Percentiles rank a stretch among this genome's conserved stretches.
Evolutionary conservation across 352 stramenopile species (phyloP).

Genomic region (Ochromonadaceae sp.): DNA sequence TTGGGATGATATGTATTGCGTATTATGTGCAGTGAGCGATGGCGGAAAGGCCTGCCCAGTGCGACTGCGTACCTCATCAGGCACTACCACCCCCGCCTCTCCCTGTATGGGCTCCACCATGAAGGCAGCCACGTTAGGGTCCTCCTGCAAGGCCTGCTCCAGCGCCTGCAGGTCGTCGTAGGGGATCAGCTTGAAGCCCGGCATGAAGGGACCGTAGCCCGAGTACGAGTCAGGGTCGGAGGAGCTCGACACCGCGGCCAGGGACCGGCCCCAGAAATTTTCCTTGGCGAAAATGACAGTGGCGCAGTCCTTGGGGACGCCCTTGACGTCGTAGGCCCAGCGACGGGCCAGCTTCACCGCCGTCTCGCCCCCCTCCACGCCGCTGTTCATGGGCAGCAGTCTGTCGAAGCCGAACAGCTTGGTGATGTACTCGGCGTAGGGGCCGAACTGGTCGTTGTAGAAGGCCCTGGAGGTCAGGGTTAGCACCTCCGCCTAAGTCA

Average conservation of each 20-base stretch:
- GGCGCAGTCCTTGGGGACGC: conserved; percentile 69
- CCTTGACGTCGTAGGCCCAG: conserved; percentile 96
- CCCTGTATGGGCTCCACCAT: conserved; percentile 99
- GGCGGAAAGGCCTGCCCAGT: too few species aligned
- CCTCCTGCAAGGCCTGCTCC: conserved; percentile 50
- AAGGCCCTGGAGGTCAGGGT: conserved; percentile 94
- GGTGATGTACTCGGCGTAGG: conserved; percentile 93
- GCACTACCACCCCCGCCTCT: conserved; percentile 93
- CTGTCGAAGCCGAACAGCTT: conserved; percentile 91
- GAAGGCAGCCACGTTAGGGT: conserved; percentile 85
- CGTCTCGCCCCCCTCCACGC: conserved; percentile 95
- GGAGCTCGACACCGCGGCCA: conserved; percentile 86
- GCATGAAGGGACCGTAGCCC: conserved; percentile 93
- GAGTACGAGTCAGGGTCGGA: conserved; percentile 62
- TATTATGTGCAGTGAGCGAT: too few species aligned
- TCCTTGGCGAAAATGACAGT: conserved; percentile 86
- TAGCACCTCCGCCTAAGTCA: conserved; percentile 77
- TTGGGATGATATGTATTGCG: too few species aligned
- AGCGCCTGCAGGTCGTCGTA: conserved; percentile 83
- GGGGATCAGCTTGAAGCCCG: conserved; percentile 69
- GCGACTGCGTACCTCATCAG: conserved; percentile 79
- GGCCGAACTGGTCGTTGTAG: conserved; percentile 89
- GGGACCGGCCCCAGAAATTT: conserved; percentile 97
- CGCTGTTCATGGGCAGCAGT: conserved; percentile 97
- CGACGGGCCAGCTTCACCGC: conserved; percentile 56